A percentile compares a stretch with the other conserved stretches of the same genome.
phyloP scores from a whole-genome alignment of 768 basidiomycete genomes.

The Rhodocollybia butyracea region DNA sequence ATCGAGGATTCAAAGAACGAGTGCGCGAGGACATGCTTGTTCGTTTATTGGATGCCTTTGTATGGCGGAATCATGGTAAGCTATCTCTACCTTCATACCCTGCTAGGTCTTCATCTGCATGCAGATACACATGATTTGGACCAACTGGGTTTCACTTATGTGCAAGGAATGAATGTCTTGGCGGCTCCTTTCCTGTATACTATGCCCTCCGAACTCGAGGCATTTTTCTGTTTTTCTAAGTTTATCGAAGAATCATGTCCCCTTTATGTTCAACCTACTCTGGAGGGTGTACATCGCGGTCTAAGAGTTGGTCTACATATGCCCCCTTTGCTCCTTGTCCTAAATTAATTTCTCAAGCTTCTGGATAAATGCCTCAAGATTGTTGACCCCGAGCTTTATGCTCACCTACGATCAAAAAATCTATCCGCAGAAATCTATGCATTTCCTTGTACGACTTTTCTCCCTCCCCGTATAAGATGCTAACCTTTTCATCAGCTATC shows the following conservation, averaged over 20 bases:
- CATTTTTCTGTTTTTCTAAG: constrained; percentile 93
- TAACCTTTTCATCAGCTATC: constrained; percentile 81
- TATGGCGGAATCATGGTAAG: constrained; percentile 89
- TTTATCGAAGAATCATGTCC: constrained; percentile 96
- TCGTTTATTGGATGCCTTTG: constrained; percentile 94
- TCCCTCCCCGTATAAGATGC: constrained; percentile 48
- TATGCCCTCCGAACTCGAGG: constrained; percentile 97
- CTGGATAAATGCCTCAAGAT: constrained; percentile 90
- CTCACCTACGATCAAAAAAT: constrained; percentile 82
- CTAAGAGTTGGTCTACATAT: constrained; percentile 61
- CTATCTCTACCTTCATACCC: not conserved
- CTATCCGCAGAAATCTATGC: constrained; percentile 95
- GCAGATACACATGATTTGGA: constrained; percentile 73
- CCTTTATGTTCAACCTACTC: constrained; percentile 90
- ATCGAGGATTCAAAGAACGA: constrained; percentile 92
- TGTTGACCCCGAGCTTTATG: constrained; percentile 83
- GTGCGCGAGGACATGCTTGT: constrained; percentile 97
- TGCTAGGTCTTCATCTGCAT: not conserved
- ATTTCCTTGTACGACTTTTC: constrained; percentile 74
- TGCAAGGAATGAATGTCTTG: constrained; percentile 99
- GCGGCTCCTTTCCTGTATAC: constrained; percentile 97
- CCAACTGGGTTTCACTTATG: constrained; percentile 89
- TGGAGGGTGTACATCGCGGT: constrained; percentile 94
- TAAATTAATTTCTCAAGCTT: constrained; percentile 47
- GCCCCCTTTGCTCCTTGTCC: not conserved